Evolutionary conservation across 352 stramenopile species (phyloP), one percentile per base, ranked within the genome.

Genomic region (Aphanomyces stellatus): DNA sequence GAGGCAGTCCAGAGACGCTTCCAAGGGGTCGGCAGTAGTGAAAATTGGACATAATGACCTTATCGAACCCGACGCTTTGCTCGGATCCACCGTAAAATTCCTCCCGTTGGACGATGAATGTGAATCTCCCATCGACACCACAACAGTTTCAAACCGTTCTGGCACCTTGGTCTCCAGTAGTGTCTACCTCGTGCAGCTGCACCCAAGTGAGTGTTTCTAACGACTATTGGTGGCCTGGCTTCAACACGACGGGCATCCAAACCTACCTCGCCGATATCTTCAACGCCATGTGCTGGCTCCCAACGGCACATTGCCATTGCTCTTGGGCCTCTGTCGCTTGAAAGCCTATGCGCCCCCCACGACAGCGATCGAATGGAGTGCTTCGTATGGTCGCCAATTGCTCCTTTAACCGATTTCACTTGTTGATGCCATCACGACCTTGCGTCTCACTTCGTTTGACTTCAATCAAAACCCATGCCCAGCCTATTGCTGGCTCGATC

Each of bases 401-500:
- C 24, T 67, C 6, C 25, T 59, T 30, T 11, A 11, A 19, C 8
- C 19, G 7, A 7, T 59, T 35, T 11, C 60, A n/a, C 24, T 57
- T 22, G 24, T 2, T 15, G n/a, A 17, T 11, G 60, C 34, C 1
- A 19, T 67, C n/a, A 22, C 17, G 3, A 41, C n/a, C 30, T 15
- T 67, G 2, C 40, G 60, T 10, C 4, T 33, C 7, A 25, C 15
- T 11, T n/a, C 28, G 11, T 67, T 67, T 41, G 27, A 67, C 17
- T 30, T 17, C 7, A 67, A 41, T 17, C 2, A 57, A n/a, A 11
- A 19, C 27, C 57, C 41, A 41, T 34, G n/a, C 27, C 8, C 60
- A 2, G 40, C 25, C 24, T 67, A 67, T 33, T 67, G 60, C 42
- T 67, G 37, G 28, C n/a, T 67, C 6, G 60, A 67, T 24, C 33